Evolutionary conservation across 2,329 filamentous ascomycete species (phyloP), one percentile per base, ranked within the genome.

Genomic region (Biscogniauxia marginata): DNA sequence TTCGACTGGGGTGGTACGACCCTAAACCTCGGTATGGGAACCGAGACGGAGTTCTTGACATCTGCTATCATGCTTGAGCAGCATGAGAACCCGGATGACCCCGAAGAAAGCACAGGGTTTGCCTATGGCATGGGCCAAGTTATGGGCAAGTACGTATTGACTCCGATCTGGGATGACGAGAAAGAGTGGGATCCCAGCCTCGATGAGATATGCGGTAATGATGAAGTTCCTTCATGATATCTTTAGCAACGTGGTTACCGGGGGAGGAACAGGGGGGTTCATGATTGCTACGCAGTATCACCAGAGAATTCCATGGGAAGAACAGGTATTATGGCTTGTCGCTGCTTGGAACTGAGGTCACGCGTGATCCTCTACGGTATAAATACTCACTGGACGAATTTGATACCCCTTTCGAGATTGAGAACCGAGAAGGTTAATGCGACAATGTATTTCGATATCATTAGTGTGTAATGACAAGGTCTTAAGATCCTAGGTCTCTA

Each of bases 51-150:
- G 61, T 87, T 86, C 65, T 63, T 85, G 57, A 84, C 81, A 9
- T 82, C 81, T 43, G 83, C 83, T 2, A 80, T 85, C 50, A 77
- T 88, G 52, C 75, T 86, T 7, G 84, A 86, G 66, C 77, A 84
- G 63, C 77, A 77, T 43, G 81, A 84, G 54, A 63, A 68, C 53
- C 55, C 66, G 13, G 77, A 80, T 65, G 82, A 83, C 67, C 70
- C 77, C 3, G 69, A 71, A 45, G 63, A 62, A 46, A 70, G 62
- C 50, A 73, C 73, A 50, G 84, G 83, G 18, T 76, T 77, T 49
- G 81, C 82, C 24, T 79, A 82, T 55, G 83, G 83, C 48, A 85
- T 88, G 82, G 85, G 85, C 49, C 80, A 82, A 65, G 79, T 88
- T 56, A 81, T 83, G 75, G 84, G 83, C 50, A 82, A 83, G 58